These are phyloP conservation scores for Cryoendolithus antarcticus DNA, from an alignment of 2,329 filamentous ascomycete species.

Conservation along the genomic window DNA sequence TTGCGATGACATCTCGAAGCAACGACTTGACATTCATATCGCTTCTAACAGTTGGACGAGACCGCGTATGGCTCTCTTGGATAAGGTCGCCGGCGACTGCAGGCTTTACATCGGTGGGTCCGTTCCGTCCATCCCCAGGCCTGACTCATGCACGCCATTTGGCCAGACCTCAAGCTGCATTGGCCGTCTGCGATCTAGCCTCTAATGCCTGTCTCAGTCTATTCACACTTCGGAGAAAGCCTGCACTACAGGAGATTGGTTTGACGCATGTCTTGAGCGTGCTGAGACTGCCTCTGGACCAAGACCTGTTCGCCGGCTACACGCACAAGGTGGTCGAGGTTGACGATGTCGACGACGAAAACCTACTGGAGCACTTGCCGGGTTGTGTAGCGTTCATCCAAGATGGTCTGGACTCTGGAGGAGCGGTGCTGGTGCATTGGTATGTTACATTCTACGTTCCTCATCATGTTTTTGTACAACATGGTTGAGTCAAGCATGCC, in stretches of 20 bases:
- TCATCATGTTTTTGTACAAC: too few relatives aligned
- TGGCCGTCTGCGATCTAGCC: constrained; percentile 7
- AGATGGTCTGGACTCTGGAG: constrained; percentile 50
- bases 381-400: constrained; percentile 61
- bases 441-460: constrained; percentile 1
- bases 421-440: constrained; percentile 55
- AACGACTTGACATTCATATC: too few relatives aligned
- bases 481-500: too few relatives aligned
- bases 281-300: constrained; percentile 47
- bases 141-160: constrained; percentile 4
- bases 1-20: too few relatives aligned
- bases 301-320: constrained; percentile 45
- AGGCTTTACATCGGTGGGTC: constrained; percentile 73
- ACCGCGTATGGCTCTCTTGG: constrained; percentile 43
- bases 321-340: constrained; percentile 70
- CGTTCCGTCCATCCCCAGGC: constrained; percentile 18
- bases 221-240: constrained; percentile 62
- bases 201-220: constrained; percentile 43
- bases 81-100: constrained; percentile 55
- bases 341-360: constrained; percentile 81
- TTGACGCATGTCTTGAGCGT: constrained; percentile 91
- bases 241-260: constrained; percentile 55
- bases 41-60: too few relatives aligned
- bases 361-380: constrained; percentile 71
- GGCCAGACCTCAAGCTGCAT: constrained; percentile 4